These are phyloP conservation scores for Pythium volutum DNA, from an alignment of 352 stramenopile genomes.

Conservation along the genomic window DNA sequence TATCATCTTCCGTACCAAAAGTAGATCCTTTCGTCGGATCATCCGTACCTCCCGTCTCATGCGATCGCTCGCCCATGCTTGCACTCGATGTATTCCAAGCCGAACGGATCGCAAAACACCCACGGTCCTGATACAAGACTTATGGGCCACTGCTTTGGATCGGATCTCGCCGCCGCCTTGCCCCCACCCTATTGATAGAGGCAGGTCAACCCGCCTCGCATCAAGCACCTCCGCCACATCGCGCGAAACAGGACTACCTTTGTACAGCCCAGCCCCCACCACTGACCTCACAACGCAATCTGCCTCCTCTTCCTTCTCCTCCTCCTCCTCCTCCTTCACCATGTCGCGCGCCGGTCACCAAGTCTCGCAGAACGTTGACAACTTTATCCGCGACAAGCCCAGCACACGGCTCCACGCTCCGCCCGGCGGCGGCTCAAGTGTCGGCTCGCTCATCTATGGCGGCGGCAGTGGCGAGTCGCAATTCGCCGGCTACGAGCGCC, in stretches of 20 bases:
- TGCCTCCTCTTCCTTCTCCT: neutral
- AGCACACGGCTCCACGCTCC: slow-evolving; percentile 72
- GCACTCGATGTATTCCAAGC: neutral
- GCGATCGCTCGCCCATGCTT: neutral
- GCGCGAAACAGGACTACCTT: neutral
- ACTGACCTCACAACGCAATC: slow-evolving; percentile 16
- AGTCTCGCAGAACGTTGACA: slow-evolving; percentile 77
- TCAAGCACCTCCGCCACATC: neutral
- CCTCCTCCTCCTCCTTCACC: neutral
- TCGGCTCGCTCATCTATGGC: slow-evolving; percentile 76
- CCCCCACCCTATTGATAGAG: slow-evolving; percentile 25
- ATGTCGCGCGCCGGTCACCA: slow-evolving; percentile 62
- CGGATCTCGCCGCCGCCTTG: neutral
- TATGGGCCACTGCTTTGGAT: neutral
- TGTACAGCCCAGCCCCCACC: neutral
- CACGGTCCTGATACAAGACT: neutral
- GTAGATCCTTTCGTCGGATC: no score
- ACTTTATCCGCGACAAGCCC: slow-evolving; percentile 71
- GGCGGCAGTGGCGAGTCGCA: slow-evolving; percentile 44
- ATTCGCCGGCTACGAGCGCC: slow-evolving; percentile 51
- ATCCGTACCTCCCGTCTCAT: no score
- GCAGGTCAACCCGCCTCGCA: neutral
- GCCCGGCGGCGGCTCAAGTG: slow-evolving; percentile 63
- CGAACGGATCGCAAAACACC: neutral
- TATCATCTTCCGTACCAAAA: no score